phyloP scores from a whole-genome alignment of 805 yeast species.

The Sungouiozyma intestinalis region DNA sequence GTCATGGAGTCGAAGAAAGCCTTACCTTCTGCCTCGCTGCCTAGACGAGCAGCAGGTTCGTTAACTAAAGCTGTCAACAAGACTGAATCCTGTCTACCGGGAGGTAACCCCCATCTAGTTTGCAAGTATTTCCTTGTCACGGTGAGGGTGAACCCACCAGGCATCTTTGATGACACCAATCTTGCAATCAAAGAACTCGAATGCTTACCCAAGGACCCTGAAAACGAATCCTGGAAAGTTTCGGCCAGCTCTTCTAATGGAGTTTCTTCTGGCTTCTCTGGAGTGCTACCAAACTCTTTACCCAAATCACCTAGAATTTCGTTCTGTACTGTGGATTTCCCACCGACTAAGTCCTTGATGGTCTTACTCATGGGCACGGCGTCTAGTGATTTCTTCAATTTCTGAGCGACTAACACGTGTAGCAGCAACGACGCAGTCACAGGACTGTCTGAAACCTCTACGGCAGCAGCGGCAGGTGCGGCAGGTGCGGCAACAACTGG shows the following conservation, averaged over 20 bases:
- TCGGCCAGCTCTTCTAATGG: constrained; percentile 95
- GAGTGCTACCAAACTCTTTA: constrained; percentile 95
- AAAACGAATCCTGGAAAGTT: constrained; percentile 82
- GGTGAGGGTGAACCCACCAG: constrained; percentile 96
- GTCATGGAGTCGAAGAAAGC: constrained; percentile 74
- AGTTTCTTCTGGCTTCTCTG: constrained; percentile 98
- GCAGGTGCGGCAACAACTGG: constrained; percentile 52
- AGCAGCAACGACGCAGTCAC: constrained; percentile 72
- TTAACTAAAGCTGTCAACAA: constrained; percentile 71
- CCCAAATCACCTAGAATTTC: constrained; percentile 98
- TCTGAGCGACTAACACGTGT: constrained; percentile 89
- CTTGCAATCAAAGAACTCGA: constrained; percentile 82
- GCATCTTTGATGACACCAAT: constrained; percentile 94
- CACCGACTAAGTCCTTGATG: constrained; percentile 93
- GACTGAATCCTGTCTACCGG: constrained; percentile 91
- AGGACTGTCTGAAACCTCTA: constrained; percentile 81
- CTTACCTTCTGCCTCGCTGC: constrained; percentile 81
- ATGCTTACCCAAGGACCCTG: constrained; percentile 88
- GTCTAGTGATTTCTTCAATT: constrained; percentile 82
- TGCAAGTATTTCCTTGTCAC: constrained; percentile 87
- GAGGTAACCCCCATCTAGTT: constrained; percentile 82
- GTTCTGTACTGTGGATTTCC: constrained; percentile 97
- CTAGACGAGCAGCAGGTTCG: constrained; percentile 88
- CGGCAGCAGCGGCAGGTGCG: constrained; percentile 70
- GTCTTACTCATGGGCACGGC: constrained; percentile 84